phyloP scores from a whole-genome alignment of 768 basidiomycete species.

The Tulasnella sp. region DNA sequence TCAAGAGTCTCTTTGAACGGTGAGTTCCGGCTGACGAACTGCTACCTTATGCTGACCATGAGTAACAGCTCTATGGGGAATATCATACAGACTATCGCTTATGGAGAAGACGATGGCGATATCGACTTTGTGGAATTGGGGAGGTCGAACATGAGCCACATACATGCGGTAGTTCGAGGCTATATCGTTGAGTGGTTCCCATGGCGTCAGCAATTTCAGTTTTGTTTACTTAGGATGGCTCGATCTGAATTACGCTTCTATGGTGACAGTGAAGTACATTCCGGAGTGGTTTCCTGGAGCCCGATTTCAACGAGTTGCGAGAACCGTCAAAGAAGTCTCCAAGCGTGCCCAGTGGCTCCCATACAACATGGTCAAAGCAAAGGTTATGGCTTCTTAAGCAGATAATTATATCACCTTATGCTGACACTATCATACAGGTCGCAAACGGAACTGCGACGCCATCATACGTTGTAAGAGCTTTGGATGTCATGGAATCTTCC shows the following conservation, averaged over 20 bases:
- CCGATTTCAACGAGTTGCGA: background rate
- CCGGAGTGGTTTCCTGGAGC: background rate
- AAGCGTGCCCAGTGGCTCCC: background rate
- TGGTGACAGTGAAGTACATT: background rate
- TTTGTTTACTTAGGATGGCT: too few species aligned
- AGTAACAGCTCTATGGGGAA: background rate
- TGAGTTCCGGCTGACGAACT: background rate
- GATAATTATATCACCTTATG: background rate
- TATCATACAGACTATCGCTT: background rate
- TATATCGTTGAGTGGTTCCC: background rate
- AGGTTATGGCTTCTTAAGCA: background rate
- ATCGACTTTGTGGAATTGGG: constrained; percentile 3
- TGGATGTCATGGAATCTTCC: too few species aligned
- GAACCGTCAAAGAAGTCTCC: background rate
- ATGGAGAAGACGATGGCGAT: constrained; percentile 1
- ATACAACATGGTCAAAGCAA: background rate
- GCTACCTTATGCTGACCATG: background rate
- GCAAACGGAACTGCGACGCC: background rate
- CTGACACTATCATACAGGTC: background rate
- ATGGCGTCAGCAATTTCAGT: background rate
- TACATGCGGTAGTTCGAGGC: background rate
- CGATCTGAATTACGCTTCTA: too few species aligned
- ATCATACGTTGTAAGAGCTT: too few species aligned
- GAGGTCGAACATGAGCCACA: background rate
- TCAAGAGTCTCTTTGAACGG: background rate